Percentiles rank a stretch among this genome's conserved stretches.
These are phyloP conservation scores for Pichia cactophila DNA, from an alignment of 1,139 yeast species.

Conservation along the genomic window DNA sequence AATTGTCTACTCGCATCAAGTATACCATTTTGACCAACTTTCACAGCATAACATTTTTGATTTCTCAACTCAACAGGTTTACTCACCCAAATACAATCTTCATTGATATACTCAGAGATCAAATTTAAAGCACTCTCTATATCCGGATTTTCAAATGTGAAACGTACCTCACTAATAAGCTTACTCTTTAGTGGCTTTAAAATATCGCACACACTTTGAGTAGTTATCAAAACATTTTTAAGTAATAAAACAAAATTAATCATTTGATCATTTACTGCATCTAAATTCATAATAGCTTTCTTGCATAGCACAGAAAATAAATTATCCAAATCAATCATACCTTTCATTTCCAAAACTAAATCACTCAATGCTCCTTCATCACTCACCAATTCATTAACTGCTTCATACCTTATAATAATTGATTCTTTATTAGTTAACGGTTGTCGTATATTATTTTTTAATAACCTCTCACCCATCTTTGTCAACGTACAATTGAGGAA, in stretches of 20 bases:
- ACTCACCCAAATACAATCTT: slow-evolving; percentile 37
- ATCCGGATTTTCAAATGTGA: slow-evolving; percentile 26
- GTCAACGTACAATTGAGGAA: slow-evolving; percentile 30
- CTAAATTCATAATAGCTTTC: slow-evolving; percentile 20
- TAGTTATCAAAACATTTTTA: slow-evolving; percentile 27
- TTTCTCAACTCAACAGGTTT: slow-evolving; percentile 34
- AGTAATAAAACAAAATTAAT: slow-evolving; percentile 34
- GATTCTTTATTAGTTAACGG: slow-evolving; percentile 35
- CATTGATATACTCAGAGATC: slow-evolving; percentile 32
- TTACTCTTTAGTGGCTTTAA: slow-evolving; percentile 18
- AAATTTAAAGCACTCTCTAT: slow-evolving; percentile 21
- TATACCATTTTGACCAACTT: slow-evolving; percentile 38
- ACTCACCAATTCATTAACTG: slow-evolving; percentile 30
- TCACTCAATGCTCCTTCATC: slow-evolving; percentile 19
- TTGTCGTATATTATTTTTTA: slow-evolving; percentile 36
- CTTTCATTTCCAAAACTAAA: slow-evolving; percentile 25
- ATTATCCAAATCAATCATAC: slow-evolving; percentile 32
- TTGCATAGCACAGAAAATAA: slow-evolving; percentile 19
- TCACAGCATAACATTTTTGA: slow-evolving; percentile 39
- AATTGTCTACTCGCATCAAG: slow-evolving; percentile 38
- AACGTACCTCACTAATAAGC: slow-evolving; percentile 27
- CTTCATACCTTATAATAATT: slow-evolving; percentile 30
- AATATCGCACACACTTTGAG: slow-evolving; percentile 15
- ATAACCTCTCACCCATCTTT: slow-evolving; percentile 38
- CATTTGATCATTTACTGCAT: slow-evolving; percentile 28